phyloP scores from a whole-genome alignment of 1,284 basidiomycete genomes.

The Malassezia restricta region DNA sequence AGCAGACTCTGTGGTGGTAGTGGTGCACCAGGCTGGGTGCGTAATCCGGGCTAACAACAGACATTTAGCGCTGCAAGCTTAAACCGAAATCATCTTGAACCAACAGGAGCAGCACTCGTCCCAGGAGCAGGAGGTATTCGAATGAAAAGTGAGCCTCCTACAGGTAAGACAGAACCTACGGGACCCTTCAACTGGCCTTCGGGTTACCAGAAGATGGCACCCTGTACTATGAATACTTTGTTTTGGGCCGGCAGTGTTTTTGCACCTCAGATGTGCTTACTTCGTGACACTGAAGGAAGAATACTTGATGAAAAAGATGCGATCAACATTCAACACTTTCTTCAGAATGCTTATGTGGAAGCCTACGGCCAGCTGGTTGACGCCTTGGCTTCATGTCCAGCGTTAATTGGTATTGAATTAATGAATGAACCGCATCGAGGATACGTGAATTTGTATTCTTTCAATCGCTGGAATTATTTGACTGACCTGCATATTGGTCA shows the following conservation, averaged over 20 bases:
- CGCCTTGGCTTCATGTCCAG: constrained; percentile 61
- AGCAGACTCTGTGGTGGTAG: constrained; percentile 77
- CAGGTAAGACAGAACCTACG: constrained; percentile 20
- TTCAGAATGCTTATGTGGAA: constrained; percentile 70
- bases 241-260: constrained; percentile 53
- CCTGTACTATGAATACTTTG: constrained; percentile 47
- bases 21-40: constrained; percentile 55
- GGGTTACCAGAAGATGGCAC: constrained; percentile 42
- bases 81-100: constrained; percentile 20
- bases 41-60: background rate
- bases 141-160: constrained; percentile 1
- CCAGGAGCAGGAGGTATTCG: constrained; percentile 16
- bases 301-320: constrained; percentile 11
- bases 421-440: constrained; percentile 96
- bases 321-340: constrained; percentile 59
- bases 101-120: constrained; percentile 37
- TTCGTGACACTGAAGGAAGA: background rate
- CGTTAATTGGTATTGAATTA: constrained; percentile 73
- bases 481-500: constrained; percentile 80
- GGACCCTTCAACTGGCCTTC: constrained; percentile 44
- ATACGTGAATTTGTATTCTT: constrained; percentile 67
- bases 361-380: constrained; percentile 63
- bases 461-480: constrained; percentile 75
- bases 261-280: constrained; percentile 56
- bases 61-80: constrained; percentile 37